phyloP scores from a whole-genome alignment of 2,329 filamentous ascomycete genomes.

The Simplicillium aogashimaense region DNA sequence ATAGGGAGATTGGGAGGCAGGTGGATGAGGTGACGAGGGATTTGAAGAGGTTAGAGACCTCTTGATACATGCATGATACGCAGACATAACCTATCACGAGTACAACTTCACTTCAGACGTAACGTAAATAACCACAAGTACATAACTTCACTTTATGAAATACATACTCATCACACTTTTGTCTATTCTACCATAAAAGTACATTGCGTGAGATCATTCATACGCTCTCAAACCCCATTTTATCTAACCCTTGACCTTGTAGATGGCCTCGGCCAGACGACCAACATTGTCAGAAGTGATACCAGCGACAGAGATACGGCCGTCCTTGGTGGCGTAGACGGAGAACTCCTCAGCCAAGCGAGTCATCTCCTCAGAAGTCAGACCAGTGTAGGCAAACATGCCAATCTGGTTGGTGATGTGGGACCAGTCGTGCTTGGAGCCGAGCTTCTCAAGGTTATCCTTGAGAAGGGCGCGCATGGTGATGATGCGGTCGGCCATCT shows the following conservation, averaged over 20 bases:
- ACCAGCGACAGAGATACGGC: constrained; percentile 76
- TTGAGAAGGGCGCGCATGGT: constrained; percentile 92
- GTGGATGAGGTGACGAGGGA: constrained; percentile 40
- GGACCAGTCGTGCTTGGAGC: constrained; percentile 95
- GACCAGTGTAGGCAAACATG: constrained; percentile 98
- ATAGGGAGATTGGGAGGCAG: constrained; percentile 38
- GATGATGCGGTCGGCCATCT: constrained; percentile 98
- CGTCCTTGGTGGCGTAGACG: constrained; percentile 93
- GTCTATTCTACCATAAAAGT: not conserved
- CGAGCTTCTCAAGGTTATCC: constrained; percentile 88
- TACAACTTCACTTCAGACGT: too few relatives aligned
- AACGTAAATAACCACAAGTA: too few relatives aligned
- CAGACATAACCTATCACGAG: too few relatives aligned
- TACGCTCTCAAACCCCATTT: not conserved
- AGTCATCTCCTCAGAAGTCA: constrained; percentile 87
- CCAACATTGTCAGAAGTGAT: constrained; percentile 74
- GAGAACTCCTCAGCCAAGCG: constrained; percentile 87
- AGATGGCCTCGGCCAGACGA: constrained; percentile 74
- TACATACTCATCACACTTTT: too few relatives aligned
- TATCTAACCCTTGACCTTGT: constrained; percentile 63
- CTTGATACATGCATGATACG: constrained; percentile 3
- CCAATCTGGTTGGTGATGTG: constrained; percentile 99
- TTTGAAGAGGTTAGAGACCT: constrained; percentile 23
- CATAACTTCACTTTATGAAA: too few relatives aligned
- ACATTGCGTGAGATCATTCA: too few relatives aligned